Percentiles rank a stretch among this genome's conserved stretches.
Evolutionary conservation across 2,329 filamentous ascomycete species (phyloP).

Genomic region (Arthrobotrys iridis): DNA sequence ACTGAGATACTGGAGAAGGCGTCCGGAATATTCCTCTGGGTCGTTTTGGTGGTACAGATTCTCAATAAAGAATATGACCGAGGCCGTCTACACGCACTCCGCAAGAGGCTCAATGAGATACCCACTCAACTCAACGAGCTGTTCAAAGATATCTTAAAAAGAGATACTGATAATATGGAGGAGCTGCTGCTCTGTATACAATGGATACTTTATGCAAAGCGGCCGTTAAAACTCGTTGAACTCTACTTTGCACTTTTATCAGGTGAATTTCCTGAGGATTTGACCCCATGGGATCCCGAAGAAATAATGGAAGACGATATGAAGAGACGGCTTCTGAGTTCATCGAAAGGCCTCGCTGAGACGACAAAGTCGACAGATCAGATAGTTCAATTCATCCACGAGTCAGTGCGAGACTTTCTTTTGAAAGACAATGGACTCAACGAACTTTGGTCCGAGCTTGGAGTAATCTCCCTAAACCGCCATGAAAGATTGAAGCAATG

Average conservation of each 20-base stretch:
- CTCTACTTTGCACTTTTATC: constrained; percentile 62
- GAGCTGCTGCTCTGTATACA: constrained; percentile 61
- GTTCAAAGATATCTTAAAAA: constrained; percentile 62
- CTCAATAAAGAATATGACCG: constrained; percentile 63
- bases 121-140: constrained; percentile 61
- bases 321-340: constrained; percentile 61
- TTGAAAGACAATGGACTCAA: constrained; percentile 60
- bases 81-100: constrained; percentile 59
- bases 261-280: constrained; percentile 55
- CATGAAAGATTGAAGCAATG: constrained; percentile 64
- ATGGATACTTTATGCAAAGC: constrained; percentile 62
- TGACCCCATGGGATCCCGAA: constrained; percentile 56
- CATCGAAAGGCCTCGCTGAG: constrained; percentile 67
- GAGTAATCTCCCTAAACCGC: constrained; percentile 54
- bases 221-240: constrained; percentile 60
- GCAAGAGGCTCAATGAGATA: constrained; percentile 61
- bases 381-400: constrained; percentile 68
- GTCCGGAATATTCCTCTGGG: constrained; percentile 65
- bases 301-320: constrained; percentile 56
- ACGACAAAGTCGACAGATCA: constrained; percentile 59
- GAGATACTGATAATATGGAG: constrained; percentile 60
- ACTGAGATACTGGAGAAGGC: constrained; percentile 61
- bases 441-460: constrained; percentile 59
- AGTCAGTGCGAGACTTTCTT: constrained; percentile 66
- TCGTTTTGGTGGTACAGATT: constrained; percentile 63